Conservation (phyloP, 2,329 filamentous ascomycete genomes). For the Clonostachys sp. region DNA sequence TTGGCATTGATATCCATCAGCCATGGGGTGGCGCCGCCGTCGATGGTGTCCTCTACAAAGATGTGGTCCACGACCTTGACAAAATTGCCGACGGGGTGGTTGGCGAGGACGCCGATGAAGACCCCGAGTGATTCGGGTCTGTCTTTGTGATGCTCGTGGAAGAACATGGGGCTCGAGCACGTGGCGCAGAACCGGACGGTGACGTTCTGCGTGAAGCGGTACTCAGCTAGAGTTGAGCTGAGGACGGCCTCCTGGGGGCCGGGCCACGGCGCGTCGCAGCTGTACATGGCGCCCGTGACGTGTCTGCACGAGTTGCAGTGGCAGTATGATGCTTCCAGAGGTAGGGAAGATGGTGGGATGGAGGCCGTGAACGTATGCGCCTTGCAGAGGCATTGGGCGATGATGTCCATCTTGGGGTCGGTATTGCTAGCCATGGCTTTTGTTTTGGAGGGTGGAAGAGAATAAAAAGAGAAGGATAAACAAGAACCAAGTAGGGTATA, state of each 20-base stretch:
- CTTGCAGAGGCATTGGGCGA: neutral
- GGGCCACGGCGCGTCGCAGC: neutral
- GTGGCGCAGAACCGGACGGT: neutral
- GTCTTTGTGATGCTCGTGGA: neutral
- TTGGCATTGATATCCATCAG: conserved; percentile 8
- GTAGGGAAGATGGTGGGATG: neutral
- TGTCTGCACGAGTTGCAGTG: neutral
- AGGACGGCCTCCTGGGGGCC: neutral
- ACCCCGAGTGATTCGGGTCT: neutral
- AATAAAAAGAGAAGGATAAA: no score
- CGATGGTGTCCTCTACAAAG: neutral
- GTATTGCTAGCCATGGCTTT: no score
- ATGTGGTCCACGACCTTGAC: neutral
- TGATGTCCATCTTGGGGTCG: no score
- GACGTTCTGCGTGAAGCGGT: neutral
- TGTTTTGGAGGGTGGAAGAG: no score
- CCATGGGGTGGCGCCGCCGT: neutral
- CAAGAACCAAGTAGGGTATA: no score
- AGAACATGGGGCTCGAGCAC: neutral
- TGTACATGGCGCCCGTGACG: neutral
- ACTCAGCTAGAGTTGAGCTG: neutral
- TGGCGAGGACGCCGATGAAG: neutral
- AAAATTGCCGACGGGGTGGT: neutral
- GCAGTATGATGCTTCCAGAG: neutral
- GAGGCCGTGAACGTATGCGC: neutral